A percentile compares a stretch with the other conserved stretches of the same genome.
Evolutionary conservation across 2,329 filamentous ascomycete species (phyloP).

Genomic region (Sporothrix curviconia): DNA sequence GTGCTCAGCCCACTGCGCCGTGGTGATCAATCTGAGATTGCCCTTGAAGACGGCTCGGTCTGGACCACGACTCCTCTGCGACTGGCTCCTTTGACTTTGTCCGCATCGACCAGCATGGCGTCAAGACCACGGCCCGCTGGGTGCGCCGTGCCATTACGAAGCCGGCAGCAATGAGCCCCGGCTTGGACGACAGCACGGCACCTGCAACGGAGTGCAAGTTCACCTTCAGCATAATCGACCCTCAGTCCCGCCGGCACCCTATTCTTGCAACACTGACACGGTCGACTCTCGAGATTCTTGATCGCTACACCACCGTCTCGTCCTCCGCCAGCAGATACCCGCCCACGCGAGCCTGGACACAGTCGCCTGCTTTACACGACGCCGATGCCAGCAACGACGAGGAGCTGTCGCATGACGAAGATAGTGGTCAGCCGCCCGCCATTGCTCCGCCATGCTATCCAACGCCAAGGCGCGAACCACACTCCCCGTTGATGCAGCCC

Average conservation of each 20-base stretch:
- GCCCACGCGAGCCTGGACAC: slow-evolving; percentile 31
- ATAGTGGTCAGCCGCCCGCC: background rate
- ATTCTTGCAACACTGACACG: slow-evolving; percentile 64
- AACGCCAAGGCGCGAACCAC: slow-evolving; percentile 27
- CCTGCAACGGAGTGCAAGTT: slow-evolving; percentile 48
- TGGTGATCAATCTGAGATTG: slow-evolving; percentile 56
- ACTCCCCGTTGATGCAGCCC: slow-evolving; percentile 35
- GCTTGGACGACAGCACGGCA: slow-evolving; percentile 17
- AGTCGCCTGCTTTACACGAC: slow-evolving; percentile 19
- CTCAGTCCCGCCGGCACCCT: slow-evolving; percentile 62
- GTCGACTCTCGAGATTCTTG: slow-evolving; percentile 59
- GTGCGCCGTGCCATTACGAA: slow-evolving; percentile 42
- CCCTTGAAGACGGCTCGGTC: slow-evolving; percentile 55
- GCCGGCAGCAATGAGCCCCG: slow-evolving; percentile 15
- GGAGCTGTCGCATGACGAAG: slow-evolving; percentile 5
- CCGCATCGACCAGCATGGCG: slow-evolving; percentile 50
- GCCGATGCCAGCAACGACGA: slow-evolving; percentile 21
- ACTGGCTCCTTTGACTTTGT: slow-evolving; percentile 62
- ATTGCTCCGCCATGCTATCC: slow-evolving; percentile 10
- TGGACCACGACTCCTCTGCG: slow-evolving; percentile 48
- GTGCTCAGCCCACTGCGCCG: slow-evolving; percentile 58
- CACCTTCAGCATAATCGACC: slow-evolving; percentile 71
- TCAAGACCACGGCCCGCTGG: slow-evolving; percentile 60
- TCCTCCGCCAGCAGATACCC: slow-evolving; percentile 39
- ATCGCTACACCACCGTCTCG: slow-evolving; percentile 56